Evolutionary conservation across 805 yeast genomes (phyloP).

Genomic region (Yarrowia sp.): DNA sequence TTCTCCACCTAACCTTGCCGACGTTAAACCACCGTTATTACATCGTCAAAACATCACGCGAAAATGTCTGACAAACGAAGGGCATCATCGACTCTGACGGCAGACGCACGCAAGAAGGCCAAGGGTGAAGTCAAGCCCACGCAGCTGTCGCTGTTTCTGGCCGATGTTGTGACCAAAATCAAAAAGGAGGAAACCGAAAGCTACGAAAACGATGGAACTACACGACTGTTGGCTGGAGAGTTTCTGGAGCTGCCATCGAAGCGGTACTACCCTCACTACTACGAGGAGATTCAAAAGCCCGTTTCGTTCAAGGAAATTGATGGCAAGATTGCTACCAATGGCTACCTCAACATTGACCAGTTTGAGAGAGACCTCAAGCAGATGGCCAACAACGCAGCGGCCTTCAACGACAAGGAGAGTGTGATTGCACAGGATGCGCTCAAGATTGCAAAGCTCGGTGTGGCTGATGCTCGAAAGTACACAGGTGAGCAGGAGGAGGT

Average conservation of each 20-base stretch:
- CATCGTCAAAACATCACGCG: background rate
- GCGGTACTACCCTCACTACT: conserved; percentile 76
- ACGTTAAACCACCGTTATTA: background rate
- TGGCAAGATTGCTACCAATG: conserved; percentile 43
- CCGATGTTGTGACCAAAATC: background rate
- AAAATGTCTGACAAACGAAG: conserved; percentile 16
- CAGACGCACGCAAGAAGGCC: background rate
- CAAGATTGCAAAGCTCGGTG: conserved; percentile 54
- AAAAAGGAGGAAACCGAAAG: conserved; percentile 4
- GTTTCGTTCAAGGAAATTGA: conserved; percentile 67
- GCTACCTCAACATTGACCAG: conserved; percentile 40
- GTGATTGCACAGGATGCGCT: conserved; percentile 66
- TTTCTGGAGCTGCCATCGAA: conserved; percentile 72
- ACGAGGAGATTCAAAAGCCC: conserved; percentile 59
- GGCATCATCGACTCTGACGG: conserved; percentile 13
- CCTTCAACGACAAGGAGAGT: conserved; percentile 64
- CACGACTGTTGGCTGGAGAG: conserved; percentile 42
- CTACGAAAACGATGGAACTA: conserved; percentile 7
- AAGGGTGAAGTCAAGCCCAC: conserved; percentile 2
- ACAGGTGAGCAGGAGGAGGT: conserved; percentile 27
- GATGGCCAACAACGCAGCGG: conserved; percentile 66
- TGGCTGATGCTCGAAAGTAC: conserved; percentile 46
- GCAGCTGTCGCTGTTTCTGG: background rate
- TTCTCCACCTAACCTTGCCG: background rate
- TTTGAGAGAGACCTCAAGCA: conserved; percentile 59